These are phyloP conservation scores for Neopestalotiopsis rosae DNA, from an alignment of 2,329 filamentous ascomycete species.

Conservation along the genomic window DNA sequence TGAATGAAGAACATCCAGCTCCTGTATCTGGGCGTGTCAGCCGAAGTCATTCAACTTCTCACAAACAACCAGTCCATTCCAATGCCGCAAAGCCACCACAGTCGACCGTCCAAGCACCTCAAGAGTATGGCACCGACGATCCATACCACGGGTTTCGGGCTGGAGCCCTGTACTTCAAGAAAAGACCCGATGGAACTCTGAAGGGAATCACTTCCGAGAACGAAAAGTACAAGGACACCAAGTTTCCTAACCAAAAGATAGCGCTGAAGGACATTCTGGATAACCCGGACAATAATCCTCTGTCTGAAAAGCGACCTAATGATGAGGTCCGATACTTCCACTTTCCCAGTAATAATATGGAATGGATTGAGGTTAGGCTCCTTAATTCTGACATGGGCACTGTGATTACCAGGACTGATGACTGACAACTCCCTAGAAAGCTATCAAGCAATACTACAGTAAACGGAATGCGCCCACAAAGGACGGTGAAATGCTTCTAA, in stretches of 20 bases:
- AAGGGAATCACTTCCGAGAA: neutral
- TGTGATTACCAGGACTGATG: no score
- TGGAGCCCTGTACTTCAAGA: conserved; percentile 16
- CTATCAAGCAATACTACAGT: conserved; percentile 18
- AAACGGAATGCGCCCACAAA: neutral
- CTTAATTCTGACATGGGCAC: no score
- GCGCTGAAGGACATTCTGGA: conserved; percentile 4
- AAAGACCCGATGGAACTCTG: neutral
- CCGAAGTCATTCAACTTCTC: no score
- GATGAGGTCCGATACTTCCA: conserved; percentile 20
- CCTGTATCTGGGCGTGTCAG: no score
- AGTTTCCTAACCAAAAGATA: conserved; percentile 20
- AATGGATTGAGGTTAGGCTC: conserved; percentile 19
- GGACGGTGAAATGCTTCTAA: neutral
- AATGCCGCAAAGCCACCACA: no score
- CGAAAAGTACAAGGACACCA: neutral
- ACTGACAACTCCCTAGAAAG: conserved; percentile 5
- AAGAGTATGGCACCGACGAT: no score
- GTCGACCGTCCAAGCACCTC: no score
- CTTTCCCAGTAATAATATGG: conserved; percentile 22
- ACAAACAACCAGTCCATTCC: no score
- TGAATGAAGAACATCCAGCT: no score
- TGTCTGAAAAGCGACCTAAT: neutral
- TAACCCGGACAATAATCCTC: neutral
- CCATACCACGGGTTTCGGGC: conserved; percentile 15